These are phyloP conservation scores for Hapsidospora chrysogenum DNA, from an alignment of 495 filamentous ascomycete genomes.

Conservation along the genomic window DNA sequence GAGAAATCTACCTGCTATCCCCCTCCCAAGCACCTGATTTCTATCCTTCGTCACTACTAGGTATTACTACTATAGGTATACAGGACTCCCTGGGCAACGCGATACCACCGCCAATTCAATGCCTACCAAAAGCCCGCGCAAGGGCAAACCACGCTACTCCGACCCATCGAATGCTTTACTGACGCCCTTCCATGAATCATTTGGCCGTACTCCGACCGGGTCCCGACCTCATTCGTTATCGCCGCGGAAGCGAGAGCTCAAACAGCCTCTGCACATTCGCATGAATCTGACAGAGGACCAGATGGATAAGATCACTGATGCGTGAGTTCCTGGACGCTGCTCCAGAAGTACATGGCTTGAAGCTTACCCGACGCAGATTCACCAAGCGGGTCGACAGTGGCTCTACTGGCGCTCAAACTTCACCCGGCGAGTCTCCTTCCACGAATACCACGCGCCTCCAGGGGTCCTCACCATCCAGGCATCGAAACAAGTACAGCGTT, in stretches of 20 bases:
- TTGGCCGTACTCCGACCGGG: background rate
- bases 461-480: too few relatives aligned
- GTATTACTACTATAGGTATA: too few relatives aligned
- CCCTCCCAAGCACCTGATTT: too few relatives aligned
- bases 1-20: too few relatives aligned
- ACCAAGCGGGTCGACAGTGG: background rate
- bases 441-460: too few relatives aligned
- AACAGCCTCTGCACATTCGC: conserved; percentile 6
- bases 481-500: too few relatives aligned
- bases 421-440: too few relatives aligned
- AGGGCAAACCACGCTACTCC: background rate
- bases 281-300: conserved; percentile 13
- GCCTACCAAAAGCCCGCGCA: background rate
- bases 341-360: background rate
- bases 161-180: background rate
- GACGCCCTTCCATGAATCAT: background rate
- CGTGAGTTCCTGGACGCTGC: conserved; percentile 4
- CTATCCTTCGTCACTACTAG: too few relatives aligned
- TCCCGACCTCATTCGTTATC: background rate
- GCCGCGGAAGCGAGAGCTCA: background rate
- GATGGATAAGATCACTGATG: conserved; percentile 9
- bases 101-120: too few relatives aligned
- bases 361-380: background rate
- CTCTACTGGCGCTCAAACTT: too few relatives aligned
- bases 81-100: too few relatives aligned